A percentile compares a stretch with the other conserved stretches of the same genome.
phyloP scores from a whole-genome alignment of 148 eudicot species.

The Drosera capensis region DNA sequence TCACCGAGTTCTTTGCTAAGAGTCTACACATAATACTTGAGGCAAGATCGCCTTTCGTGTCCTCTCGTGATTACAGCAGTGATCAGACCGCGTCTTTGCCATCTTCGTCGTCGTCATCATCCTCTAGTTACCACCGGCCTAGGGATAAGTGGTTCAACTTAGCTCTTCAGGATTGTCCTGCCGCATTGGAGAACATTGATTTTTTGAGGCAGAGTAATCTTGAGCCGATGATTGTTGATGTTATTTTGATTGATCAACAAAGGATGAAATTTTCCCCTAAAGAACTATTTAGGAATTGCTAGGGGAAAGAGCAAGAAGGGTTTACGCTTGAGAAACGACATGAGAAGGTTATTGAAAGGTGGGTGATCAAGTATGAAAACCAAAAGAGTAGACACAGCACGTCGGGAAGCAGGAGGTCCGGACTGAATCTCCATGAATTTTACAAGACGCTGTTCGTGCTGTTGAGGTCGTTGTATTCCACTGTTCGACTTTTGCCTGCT shows the following conservation, averaged over 20 bases:
- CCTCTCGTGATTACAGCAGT: conserved; percentile 72
- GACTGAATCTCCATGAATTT: conserved; percentile 34
- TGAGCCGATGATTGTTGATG: conserved; percentile 87
- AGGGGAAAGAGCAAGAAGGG: conserved; percentile 36
- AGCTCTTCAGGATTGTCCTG: conserved; percentile 82
- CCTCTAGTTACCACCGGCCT: conserved; percentile 54
- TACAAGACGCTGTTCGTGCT: conserved; percentile 67
- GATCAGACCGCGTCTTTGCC: conserved; percentile 67
- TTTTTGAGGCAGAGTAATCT: conserved; percentile 73
- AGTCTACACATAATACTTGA: conserved; percentile 77
- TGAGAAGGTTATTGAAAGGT: conserved; percentile 78
- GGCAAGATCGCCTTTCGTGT: conserved; percentile 58
- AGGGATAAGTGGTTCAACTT: conserved; percentile 89
- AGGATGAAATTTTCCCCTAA: conserved; percentile 29
- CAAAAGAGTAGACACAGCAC: conserved; percentile 29
- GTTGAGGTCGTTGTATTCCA: conserved; percentile 65
- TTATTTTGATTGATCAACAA: conserved; percentile 44
- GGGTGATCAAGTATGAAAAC: conserved; percentile 77
- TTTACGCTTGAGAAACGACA: conserved; percentile 21
- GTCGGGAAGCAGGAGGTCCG: conserved; percentile 38
- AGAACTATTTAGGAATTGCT: conserved; percentile 17
- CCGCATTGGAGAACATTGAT: conserved; percentile 69
- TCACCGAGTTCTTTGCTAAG: conserved; percentile 74
- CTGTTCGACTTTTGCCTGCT: conserved; percentile 76
- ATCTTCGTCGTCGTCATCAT: conserved; percentile 71